Conservation (phyloP, 768 basidiomycete species). For the Mycena vulgaris region DNA sequence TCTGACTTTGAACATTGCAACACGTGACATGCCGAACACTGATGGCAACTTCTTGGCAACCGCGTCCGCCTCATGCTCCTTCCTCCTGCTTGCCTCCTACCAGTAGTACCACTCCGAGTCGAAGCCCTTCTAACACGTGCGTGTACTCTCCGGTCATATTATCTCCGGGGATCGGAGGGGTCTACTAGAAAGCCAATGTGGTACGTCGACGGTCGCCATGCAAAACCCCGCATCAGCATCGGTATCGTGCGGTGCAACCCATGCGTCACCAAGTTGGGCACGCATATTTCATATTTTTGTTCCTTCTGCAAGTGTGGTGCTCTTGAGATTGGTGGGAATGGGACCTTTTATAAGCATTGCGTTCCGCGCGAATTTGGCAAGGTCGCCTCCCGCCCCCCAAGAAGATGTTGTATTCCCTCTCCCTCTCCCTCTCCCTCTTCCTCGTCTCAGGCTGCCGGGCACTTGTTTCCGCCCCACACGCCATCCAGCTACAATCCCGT, state of each 20-base stretch:
- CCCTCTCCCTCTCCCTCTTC: neutral
- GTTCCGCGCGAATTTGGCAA: neutral
- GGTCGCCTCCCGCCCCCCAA: neutral
- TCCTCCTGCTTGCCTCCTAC: too few species aligned
- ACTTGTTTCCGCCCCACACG: conserved; percentile 3
- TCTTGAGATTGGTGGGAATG: neutral
- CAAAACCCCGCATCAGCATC: neutral
- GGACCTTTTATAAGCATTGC: neutral
- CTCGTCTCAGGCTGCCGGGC: conserved; percentile 2
- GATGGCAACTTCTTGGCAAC: too few species aligned
- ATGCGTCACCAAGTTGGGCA: neutral
- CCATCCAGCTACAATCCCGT: conserved; percentile 29
- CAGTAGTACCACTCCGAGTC: too few species aligned
- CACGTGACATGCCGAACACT: too few species aligned
- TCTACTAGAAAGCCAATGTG: conserved; percentile 6
- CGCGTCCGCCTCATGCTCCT: too few species aligned
- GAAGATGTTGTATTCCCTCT: conserved; percentile 12
- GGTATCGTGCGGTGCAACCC: neutral
- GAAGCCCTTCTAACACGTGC: too few species aligned
- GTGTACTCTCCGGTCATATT: too few species aligned
- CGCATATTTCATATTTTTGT: neutral
- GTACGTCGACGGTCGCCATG: conserved; percentile 18
- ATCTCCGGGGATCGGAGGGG: too few species aligned
- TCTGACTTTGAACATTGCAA: too few species aligned
- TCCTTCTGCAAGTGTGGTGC: neutral